Percentiles rank a stretch among this genome's conserved stretches.
These are phyloP conservation scores for Fremontodendron californicum DNA, from an alignment of 345 rosid species.

Conservation along the genomic window DNA sequence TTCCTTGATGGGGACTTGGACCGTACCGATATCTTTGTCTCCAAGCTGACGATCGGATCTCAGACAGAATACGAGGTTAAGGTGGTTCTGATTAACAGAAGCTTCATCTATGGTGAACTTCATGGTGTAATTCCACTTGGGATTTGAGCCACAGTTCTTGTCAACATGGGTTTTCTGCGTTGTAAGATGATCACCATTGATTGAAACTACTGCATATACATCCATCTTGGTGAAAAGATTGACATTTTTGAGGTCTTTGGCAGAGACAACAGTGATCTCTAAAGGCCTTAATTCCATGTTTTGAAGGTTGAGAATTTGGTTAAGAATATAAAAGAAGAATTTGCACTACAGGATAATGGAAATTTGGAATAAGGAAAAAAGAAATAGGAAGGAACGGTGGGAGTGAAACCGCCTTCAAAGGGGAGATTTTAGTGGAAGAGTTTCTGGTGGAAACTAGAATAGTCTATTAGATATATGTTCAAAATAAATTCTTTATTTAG, in stretches of 20 bases:
- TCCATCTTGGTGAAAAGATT: slow-evolving; percentile 45
- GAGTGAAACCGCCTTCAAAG: background rate
- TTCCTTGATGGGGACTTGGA: slow-evolving; percentile 36
- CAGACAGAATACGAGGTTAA: slow-evolving; percentile 27
- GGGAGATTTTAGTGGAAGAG: background rate
- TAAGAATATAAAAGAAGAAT: no score
- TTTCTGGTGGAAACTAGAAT: background rate
- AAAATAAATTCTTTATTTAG: no score
- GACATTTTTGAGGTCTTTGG: slow-evolving; percentile 36
- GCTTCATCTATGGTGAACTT: slow-evolving; percentile 39
- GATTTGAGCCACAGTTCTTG: slow-evolving; percentile 33
- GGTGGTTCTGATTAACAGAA: slow-evolving; percentile 22
- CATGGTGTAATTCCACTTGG: slow-evolving; percentile 37
- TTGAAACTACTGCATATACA: slow-evolving; percentile 33
- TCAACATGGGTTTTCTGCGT: slow-evolving; percentile 32
- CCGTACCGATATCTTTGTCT: slow-evolving; percentile 33
- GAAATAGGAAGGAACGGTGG: background rate
- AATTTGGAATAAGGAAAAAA: background rate
- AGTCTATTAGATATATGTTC: no score
- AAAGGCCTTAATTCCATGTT: slow-evolving; percentile 40
- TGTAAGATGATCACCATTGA: slow-evolving; percentile 30
- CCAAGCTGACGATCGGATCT: slow-evolving; percentile 35
- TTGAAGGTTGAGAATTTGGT: no score
- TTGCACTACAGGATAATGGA: no score
- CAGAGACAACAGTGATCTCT: slow-evolving; percentile 33